Base-by-base conservation (phyloP, 176 grass and related monocot species). In the Tillandsia leiboldiana region DNA sequence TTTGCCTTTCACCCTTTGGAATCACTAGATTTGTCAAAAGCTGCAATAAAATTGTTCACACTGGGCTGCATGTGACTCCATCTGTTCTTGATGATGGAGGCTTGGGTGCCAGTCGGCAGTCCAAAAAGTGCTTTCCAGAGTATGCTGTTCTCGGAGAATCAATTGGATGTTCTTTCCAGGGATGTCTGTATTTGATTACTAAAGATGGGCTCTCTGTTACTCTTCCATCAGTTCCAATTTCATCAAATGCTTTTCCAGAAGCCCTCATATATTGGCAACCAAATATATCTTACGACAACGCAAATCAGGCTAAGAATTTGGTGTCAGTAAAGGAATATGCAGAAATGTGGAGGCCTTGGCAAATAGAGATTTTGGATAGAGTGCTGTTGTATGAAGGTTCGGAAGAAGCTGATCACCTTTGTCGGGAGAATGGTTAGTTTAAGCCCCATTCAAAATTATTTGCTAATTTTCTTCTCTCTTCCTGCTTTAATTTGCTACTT, bases 301-400 rank as follows among this genome's bases (percentile, higher is more conserved):
- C 79, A 64, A 76, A 68, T 68, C 57, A 81, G 74, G 75, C 72
- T 76, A 33, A 82, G 73, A 80, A 87, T 72, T 77, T 84, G 50
- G 56, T 75, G 47, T 53, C 24, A 26, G 68, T 72, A 82, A 75
- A 67, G 63, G 78, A 63, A 87, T 74, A 71, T 81, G 68, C 71
- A 73, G 86, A 80, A 70, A 80, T 33, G 18, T 97, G 73, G 84
- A 87, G 68, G 68, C 22, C 82, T 13, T 97, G 93, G 93, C 89
- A 97, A 73, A 85, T 87, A 77, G 89, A 97, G 70, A 79, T 97
- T 59, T 87, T 97, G 72, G 89, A 97, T 85, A 81, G 86, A 83
- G 74, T 83, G 3, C 78, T 92, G 65, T 70, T 97, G 72, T 97
- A 78, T 85, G 93, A 97, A 90, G 89, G 88, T 2, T 72, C 79